A percentile compares a stretch with the other conserved stretches of the same genome.
Evolutionary conservation across 257 asterid species (phyloP).

Genomic region (Nicotiana obtusifolia): DNA sequence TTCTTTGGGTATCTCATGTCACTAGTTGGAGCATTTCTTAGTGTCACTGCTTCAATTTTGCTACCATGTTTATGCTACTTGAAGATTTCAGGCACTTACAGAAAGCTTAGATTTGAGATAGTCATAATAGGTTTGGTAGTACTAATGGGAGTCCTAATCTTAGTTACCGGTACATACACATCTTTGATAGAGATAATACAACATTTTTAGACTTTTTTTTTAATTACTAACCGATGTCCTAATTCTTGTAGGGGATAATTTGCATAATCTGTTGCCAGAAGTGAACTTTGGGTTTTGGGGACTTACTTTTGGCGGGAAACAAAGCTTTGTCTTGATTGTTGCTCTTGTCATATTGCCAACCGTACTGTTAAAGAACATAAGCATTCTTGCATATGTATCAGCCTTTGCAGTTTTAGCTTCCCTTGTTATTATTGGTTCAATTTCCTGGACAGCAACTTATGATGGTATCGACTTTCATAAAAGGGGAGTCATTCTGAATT

Average conservation of each 20-base stretch:
- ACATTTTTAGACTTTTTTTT: conserved; percentile 19
- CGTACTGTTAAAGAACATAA: conserved; percentile 62
- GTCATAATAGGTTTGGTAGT: conserved; percentile 38
- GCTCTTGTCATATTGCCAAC: conserved; percentile 62
- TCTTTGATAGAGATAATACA: conserved; percentile 49
- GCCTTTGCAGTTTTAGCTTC: conserved; percentile 83
- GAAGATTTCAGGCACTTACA: conserved; percentile 59
- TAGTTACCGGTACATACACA: conserved; percentile 58
- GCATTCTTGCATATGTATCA: conserved; percentile 69
- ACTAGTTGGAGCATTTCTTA: conserved; percentile 75
- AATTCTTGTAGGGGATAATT: conserved; percentile 79
- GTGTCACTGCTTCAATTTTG: conserved; percentile 56
- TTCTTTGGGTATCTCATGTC: conserved; percentile 72
- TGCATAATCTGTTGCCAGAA: conserved; percentile 45
- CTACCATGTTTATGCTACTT: conserved; percentile 74
- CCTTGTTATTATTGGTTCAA: conserved; percentile 46
- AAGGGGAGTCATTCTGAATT: conserved; percentile 34
- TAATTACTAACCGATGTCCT: conserved; percentile 79
- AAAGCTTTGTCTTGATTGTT: conserved; percentile 41
- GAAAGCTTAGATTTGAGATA: conserved; percentile 29
- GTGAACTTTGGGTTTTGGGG: conserved; percentile 29
- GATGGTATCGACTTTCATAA: conserved; percentile 59
- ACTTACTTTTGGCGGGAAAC: conserved; percentile 41
- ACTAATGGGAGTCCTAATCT: conserved; percentile 38
- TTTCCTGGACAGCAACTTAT: conserved; percentile 55